These are phyloP conservation scores for Candida lessepsii DNA, from an alignment of 805 yeast species.

Conservation along the genomic window DNA sequence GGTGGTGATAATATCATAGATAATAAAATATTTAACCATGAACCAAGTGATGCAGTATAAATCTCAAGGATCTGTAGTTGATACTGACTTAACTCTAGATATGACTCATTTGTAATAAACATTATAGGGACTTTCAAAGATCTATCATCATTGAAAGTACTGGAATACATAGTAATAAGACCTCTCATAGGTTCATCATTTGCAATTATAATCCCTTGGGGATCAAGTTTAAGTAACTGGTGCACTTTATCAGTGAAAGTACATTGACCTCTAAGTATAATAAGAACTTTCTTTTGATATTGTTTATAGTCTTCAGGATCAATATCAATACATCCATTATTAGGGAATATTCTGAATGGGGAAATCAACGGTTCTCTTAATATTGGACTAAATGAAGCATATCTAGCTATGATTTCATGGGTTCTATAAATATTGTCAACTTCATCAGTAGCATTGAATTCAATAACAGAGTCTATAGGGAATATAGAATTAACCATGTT, in stretches of 20 bases:
- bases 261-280: constrained; percentile 50
- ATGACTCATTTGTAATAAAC: constrained; percentile 49
- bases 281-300: constrained; percentile 25
- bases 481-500: constrained; percentile 39
- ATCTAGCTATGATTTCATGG: constrained; percentile 33
- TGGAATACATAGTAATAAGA: constrained; percentile 55
- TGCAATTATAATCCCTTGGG: constrained; percentile 55
- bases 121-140: constrained; percentile 47
- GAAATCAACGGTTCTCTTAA: constrained; percentile 24
- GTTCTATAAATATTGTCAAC: no score
- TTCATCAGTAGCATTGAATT: constrained; percentile 24
- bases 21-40: constrained; percentile 38
- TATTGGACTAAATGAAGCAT: constrained; percentile 43
- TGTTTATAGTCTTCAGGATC: constrained; percentile 13
- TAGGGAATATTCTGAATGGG: constrained; percentile 25
- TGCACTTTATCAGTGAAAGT: constrained; percentile 53
- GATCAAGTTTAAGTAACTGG: constrained; percentile 39
- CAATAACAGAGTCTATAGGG: constrained; percentile 39
- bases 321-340: constrained; percentile 28
- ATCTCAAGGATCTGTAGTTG: constrained; percentile 16
- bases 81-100: constrained; percentile 19
- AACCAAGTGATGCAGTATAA: constrained; percentile 35
- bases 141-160: constrained; percentile 40
- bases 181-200: constrained; percentile 48
- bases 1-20: constrained; percentile 46